Percentiles rank a stretch among this genome's conserved stretches.
phyloP scores from a whole-genome alignment of 305 asterid species.

The Salvia sclarea region DNA sequence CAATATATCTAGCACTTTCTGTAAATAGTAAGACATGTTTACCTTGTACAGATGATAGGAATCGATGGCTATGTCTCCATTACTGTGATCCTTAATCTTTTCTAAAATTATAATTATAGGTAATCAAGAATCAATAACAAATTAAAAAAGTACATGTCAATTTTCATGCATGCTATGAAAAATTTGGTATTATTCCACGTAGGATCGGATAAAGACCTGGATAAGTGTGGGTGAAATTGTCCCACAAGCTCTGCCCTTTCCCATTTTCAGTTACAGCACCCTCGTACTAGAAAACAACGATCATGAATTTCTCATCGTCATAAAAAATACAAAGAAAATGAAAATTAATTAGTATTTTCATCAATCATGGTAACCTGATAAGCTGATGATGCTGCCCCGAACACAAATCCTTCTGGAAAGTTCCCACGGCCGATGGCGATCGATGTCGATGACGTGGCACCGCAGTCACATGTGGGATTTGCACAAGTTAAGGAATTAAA shows the following conservation, averaged over 20 bases:
- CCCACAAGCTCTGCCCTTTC: conserved; percentile 63
- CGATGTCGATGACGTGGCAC: neutral
- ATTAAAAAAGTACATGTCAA: neutral
- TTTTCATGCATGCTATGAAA: too few species aligned
- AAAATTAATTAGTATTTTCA: too few species aligned
- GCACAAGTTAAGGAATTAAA: neutral
- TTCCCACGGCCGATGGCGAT: conserved; percentile 25
- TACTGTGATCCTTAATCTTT: conserved; percentile 44
- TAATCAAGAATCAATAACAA: neutral
- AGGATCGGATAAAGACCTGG: conserved; percentile 41
- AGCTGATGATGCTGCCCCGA: conserved; percentile 48
- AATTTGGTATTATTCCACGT: too few species aligned
- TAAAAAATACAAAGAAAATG: neutral
- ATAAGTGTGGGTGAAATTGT: conserved; percentile 51
- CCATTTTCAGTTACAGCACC: conserved; percentile 54
- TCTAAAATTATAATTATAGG: conserved; percentile 19
- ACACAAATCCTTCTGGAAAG: conserved; percentile 38
- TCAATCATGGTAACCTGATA: conserved; percentile 34
- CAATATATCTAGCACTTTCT: neutral
- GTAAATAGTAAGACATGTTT: neutral
- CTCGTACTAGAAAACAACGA: conserved; percentile 38
- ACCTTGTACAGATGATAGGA: conserved; percentile 59
- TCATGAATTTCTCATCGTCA: neutral
- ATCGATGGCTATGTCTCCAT: conserved; percentile 49
- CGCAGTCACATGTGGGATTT: conserved; percentile 31